Evolutionary conservation across 2,329 filamentous ascomycete species (phyloP), one percentile per base, ranked within the genome.

Genomic region (Teratosphaeria gauchensis): DNA sequence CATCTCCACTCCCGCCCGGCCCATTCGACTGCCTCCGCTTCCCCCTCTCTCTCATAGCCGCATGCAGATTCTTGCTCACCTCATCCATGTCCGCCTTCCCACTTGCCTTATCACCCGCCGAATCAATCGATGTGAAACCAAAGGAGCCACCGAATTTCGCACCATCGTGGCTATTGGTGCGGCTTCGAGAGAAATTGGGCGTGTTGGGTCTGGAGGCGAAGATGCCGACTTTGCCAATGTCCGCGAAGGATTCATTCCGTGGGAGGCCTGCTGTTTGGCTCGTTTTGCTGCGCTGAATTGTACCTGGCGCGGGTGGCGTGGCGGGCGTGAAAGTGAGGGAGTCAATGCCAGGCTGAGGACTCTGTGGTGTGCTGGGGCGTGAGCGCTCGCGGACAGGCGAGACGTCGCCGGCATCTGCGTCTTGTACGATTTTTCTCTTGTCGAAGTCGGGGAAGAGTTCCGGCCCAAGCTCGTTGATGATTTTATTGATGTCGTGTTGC

Each of bases 361-460:
- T 24, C 30, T 33, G 24, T 8, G 67, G 68, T 28, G 67, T 67
- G 33, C 64, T 53, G 14, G 69, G 66, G 53, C 64, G 59, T 16
- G 66, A 68, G 33, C 51, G 54, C n/a, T 32, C 30, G 14, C 62
- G 62, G 24, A 62, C 60, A 8, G 68, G 67, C 1, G 67, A 69
- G 58, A 65, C 62, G 2, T 68, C 62, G 42, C 63, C 63, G 24
- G 11, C 24, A 55, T 60, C 63, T 2, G 82, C 76, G 62, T 86
- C 83, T 3, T 80, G 77, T 32, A 92, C 77, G 58, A 94, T 82
- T 35, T 90, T 84, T 12, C 84, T 82, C 62, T 86, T 82, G 67
- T 94, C 89, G 70, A 96, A 99, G 76, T 99, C 94, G n/a, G 91
- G 87, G 76, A 95, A 99, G 78, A 99, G 87, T 71, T 97, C 92